Evolutionary conservation across 176 grass and related monocot species (phyloP), one percentile per base, ranked within the genome.

Genomic region (Puya raimondii): DNA sequence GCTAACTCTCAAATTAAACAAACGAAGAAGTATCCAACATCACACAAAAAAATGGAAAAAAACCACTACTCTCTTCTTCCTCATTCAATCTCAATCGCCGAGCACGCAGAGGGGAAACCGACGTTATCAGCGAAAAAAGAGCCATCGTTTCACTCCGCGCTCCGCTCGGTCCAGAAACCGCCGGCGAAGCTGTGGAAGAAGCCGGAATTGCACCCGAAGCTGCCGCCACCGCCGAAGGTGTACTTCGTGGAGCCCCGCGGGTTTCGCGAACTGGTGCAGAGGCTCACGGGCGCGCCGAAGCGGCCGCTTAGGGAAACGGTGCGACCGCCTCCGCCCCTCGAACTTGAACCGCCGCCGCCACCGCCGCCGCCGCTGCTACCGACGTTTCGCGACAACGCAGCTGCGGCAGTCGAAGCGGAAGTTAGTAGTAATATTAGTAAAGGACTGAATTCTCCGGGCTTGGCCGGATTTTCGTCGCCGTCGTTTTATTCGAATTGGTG

Each of bases 401-500:
- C 33, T 42, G 33, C 33, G 4, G 33, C 33, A 0, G 1, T 7
- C 4, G 33, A 42, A 42, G 33, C 33, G 33, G 33, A 42, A 7
- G 0, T 42, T 42, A 7, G 5, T 42, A 42, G 4, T 42, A 42
- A 42, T 42, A 7, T 6, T 7, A 7, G 33, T 7, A 7, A 42
- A 42, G 56, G 9, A 61, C 0, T 61, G 56, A 61, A 21, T 59
- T 75, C 73, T 25, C 51, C 74, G 10, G 64, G 51, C 2, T 6
- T 68, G 17, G 47, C 42, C 13, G 74, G 51, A 2, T 65, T 77
- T 11, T 33, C 61, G 12, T 77, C 74, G 2, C 74, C 74, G 14
- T 69, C 74, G 11, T n/a, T 58, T 14, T 77, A 61, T 53, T 59
- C 65, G 27, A 25, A 49, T 9, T 77, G 65, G 74, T 77, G 29